Conservation (phyloP, 345 rosid species). For the Sapria himalayana region DNA sequence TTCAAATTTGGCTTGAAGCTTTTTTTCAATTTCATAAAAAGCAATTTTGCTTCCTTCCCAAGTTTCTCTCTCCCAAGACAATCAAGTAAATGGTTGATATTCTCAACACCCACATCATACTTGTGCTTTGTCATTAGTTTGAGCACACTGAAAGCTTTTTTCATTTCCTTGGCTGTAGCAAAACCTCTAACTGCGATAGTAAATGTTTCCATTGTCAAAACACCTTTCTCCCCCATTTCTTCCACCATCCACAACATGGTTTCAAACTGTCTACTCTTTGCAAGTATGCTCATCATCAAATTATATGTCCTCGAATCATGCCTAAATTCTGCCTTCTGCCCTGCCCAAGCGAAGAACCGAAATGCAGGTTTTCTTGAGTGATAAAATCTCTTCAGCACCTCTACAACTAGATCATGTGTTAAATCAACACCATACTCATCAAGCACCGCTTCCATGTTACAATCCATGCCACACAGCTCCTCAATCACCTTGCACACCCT, state of each 20-base stretch:
- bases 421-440: constrained; percentile 39
- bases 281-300: constrained; percentile 53
- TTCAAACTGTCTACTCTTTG: constrained; percentile 64
- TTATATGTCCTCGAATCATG: constrained; percentile 70
- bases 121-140: constrained; percentile 82
- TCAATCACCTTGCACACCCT: constrained; percentile 76
- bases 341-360: constrained; percentile 77
- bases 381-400: constrained; percentile 37
- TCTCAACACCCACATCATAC: constrained; percentile 40
- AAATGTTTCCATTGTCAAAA: constrained; percentile 55
- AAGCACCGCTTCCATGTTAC: constrained; percentile 84
- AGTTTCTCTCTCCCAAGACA: constrained; percentile 71
- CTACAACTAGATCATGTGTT: constrained; percentile 36
- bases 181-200: constrained; percentile 52
- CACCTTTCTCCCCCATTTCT: constrained; percentile 56
- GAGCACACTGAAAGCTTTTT: constrained; percentile 67
- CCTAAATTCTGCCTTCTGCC: constrained; percentile 25
- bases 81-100: constrained; percentile 56
- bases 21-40: constrained; percentile 52
- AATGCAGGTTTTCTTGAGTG: constrained; percentile 82
- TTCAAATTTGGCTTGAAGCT: constrained; percentile 53
- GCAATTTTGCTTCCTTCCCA: constrained; percentile 52
- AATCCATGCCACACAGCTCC: constrained; percentile 57
- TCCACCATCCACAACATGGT: constrained; percentile 69
- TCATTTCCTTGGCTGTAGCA: constrained; percentile 80